These are phyloP conservation scores for Trichoderma sp. DNA, from an alignment of 2,329 filamentous ascomycete species.

Conservation along the genomic window DNA sequence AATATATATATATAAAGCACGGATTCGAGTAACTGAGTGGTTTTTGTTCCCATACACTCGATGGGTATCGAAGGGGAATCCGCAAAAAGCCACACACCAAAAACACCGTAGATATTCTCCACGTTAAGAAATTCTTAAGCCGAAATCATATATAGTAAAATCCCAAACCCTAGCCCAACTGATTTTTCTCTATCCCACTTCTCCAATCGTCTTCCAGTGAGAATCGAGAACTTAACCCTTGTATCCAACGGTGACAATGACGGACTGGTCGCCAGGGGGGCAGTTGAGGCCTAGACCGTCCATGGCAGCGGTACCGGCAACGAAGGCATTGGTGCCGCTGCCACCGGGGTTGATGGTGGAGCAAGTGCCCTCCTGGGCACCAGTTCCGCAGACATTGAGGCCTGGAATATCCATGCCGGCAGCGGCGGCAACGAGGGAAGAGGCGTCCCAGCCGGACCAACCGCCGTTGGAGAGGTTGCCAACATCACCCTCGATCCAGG, in stretches of 20 bases:
- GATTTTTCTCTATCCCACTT: conserved; percentile 13
- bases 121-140: conserved; percentile 17
- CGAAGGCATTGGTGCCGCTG: conserved; percentile 43
- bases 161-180: conserved; percentile 17
- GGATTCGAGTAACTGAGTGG: conserved; percentile 19
- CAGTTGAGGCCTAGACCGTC: conserved; percentile 48
- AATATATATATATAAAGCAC: conserved; percentile 25
- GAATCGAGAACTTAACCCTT: not conserved
- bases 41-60: conserved; percentile 12
- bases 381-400: conserved; percentile 43
- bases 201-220: not conserved
- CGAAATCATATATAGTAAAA: conserved; percentile 11
- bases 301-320: conserved; percentile 39
- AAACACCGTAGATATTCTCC: conserved; percentile 26
- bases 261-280: conserved; percentile 32
- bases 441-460: conserved; percentile 55
- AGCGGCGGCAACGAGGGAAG: conserved; percentile 48
- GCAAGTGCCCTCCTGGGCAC: conserved; percentile 43
- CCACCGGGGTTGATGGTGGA: conserved; percentile 44
- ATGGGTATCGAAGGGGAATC: conserved; percentile 16
- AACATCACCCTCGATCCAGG: conserved; percentile 56
- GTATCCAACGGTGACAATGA: conserved; percentile 40
- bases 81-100: conserved; percentile 26
- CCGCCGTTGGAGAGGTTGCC: conserved; percentile 47
- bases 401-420: conserved; percentile 37